Base-by-base conservation (phyloP, 2,329 filamentous ascomycete species). In the Trichoderma brevicompactum region DNA sequence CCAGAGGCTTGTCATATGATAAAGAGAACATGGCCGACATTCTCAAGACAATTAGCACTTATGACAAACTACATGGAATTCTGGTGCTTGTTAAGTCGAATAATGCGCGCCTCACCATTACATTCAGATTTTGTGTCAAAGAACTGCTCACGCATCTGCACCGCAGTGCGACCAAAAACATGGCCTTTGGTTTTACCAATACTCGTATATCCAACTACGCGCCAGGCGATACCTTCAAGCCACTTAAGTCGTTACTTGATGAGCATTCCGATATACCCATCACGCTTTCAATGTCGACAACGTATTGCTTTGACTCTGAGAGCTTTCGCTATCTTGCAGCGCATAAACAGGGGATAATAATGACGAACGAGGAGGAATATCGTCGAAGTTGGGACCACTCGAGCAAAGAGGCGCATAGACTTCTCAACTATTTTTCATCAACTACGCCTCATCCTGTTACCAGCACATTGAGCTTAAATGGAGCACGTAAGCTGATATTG, bases 401-500 rank as follows among this genome's bases (percentile, higher is more conserved):
- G 0, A 66, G 49, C 3, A n/a, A 38, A 0, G 71, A 71, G 46
- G 44, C 56, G 0, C 7, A 66, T 3, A 61, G 70, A 4, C 66
- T 72, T 0, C 48, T 72, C 0, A 12, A 66, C 0, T 53, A 72
- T 6, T 61, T 68, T 15, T 13, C 8, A 43, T 65, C 13, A 28
- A 61, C 64, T 13, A 32, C 41, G 2, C 69, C 71, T 1, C 71
- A 72, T 6, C 28, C 70, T 1, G 52, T 72, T 7, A 64, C 49
- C 6, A 71, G 68, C 32, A 72, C 69, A 0, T 36, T 72, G 2
- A 69, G 52, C 32, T 54, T 72, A n/a, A 70, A 72, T 0, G 69
- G 62, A 0, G 65, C 66, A 0, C 70, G 67, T 0, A 61, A 49
- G 34, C 36, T 54, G 0, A 67, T 72, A 6, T 1, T 23, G 1